Conservation (phyloP, 208 protist species). For the Trypanosoma lewisi region DNA sequence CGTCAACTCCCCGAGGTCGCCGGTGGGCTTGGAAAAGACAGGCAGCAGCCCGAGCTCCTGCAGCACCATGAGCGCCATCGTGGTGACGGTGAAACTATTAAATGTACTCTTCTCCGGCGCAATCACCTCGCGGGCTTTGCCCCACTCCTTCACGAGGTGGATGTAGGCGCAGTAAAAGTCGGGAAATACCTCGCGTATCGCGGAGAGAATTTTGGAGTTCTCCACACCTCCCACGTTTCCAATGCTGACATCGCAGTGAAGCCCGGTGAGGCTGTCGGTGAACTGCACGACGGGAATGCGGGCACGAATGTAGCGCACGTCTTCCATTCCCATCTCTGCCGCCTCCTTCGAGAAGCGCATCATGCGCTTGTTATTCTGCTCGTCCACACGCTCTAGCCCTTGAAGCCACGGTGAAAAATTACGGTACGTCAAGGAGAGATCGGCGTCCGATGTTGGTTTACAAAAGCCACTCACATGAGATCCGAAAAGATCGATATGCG, state of each 20-base stretch:
- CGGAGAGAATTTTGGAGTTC: slow-evolving; percentile 81
- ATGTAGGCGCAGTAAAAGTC: slow-evolving; percentile 88
- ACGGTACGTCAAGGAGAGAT: slow-evolving; percentile 85
- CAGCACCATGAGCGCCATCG: slow-evolving; percentile 89
- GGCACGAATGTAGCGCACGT: slow-evolving; percentile 74
- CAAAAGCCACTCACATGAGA: slow-evolving; percentile 86
- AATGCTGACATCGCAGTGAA: slow-evolving; percentile 87
- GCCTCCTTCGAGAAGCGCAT: slow-evolving; percentile 77
- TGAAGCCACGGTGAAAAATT: slow-evolving; percentile 87
- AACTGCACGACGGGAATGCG: slow-evolving; percentile 88
- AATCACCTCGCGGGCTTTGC: slow-evolving; percentile 78
- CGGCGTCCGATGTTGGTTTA: slow-evolving; percentile 68
- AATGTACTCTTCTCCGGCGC: slow-evolving; percentile 78
- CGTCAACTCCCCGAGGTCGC: slow-evolving; percentile 74
- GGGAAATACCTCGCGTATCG: slow-evolving; percentile 65
- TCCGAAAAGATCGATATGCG: slow-evolving; percentile 76
- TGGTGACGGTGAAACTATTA: slow-evolving; percentile 90
- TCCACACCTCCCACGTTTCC: slow-evolving; percentile 85
- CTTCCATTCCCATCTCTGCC: slow-evolving; percentile 69
- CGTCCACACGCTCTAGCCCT: slow-evolving; percentile 54
- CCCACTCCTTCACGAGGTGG: slow-evolving; percentile 87
- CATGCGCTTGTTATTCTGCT: slow-evolving; percentile 70
- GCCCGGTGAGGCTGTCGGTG: slow-evolving; percentile 58
- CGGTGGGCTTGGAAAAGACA: slow-evolving; percentile 61
- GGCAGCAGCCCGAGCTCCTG: slow-evolving; percentile 87